Evolutionary conservation across 2,329 filamentous ascomycete genomes (phyloP).

Genomic region (Ophiocordyceps camponoti-saundersi): DNA sequence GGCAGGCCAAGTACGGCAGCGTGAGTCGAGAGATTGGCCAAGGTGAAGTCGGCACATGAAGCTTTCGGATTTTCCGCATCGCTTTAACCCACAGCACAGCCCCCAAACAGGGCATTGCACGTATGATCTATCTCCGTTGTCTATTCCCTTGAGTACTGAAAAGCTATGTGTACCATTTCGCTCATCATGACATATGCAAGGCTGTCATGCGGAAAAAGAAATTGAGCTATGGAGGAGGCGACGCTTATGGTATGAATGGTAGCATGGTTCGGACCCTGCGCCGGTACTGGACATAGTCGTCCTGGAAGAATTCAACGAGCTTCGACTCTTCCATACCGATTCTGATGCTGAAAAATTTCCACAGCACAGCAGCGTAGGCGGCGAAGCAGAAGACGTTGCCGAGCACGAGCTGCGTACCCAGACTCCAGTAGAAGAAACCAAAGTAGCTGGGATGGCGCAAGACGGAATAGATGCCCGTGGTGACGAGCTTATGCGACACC

Average conservation of each 20-base stretch:
- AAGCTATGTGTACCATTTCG: neutral
- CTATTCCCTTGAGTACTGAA: neutral
- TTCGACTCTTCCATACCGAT: slow-evolving; percentile 66
- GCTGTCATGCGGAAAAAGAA: neutral
- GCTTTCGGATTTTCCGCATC: neutral
- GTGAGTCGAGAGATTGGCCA: slow-evolving; percentile 33
- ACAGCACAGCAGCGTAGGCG: slow-evolving; percentile 59
- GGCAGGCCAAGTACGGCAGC: slow-evolving; percentile 93
- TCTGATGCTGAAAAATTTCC: slow-evolving; percentile 65
- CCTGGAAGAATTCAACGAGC: slow-evolving; percentile 66
- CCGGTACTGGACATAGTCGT: slow-evolving; percentile 63
- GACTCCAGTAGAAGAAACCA: slow-evolving; percentile 95
- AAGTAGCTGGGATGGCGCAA: slow-evolving; percentile 88
- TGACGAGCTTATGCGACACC: slow-evolving; percentile 62
- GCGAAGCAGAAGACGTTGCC: slow-evolving; percentile 69
- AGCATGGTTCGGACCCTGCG: slow-evolving; percentile 60
- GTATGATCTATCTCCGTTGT: neutral
- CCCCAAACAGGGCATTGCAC: neutral
- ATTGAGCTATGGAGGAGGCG: neutral
- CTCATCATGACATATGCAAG: neutral
- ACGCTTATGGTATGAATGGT: slow-evolving; percentile 37
- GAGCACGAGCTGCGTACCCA: slow-evolving; percentile 84
- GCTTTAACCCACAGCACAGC: neutral
- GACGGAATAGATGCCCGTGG: slow-evolving; percentile 56
- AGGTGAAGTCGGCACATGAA: neutral